phyloP scores from a whole-genome alignment of 139 green algal genomes.

The Chlamydomonas applanata region DNA sequence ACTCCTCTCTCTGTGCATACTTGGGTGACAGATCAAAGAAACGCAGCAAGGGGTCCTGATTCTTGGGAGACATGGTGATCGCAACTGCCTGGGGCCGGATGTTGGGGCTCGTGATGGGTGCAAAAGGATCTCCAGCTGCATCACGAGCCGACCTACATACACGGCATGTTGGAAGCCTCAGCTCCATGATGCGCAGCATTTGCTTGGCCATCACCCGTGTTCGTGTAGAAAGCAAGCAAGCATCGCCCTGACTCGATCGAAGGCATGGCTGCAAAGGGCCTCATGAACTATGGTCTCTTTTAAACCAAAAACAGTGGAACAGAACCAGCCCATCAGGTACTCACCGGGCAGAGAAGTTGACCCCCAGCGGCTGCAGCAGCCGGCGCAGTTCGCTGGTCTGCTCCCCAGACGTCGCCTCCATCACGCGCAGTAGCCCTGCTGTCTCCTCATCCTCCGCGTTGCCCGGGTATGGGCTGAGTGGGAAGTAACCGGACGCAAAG shows the following conservation, averaged over 20 bases:
- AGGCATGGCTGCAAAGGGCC: background rate
- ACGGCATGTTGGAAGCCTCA: background rate
- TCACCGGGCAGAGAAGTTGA: too few relatives aligned
- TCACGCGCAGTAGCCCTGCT: too few relatives aligned
- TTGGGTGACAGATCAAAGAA: constrained; percentile 54
- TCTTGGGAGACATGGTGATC: constrained; percentile 51
- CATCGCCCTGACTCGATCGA: background rate
- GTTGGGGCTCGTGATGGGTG: background rate
- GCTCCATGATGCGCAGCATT: background rate
- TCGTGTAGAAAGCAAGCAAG: background rate
- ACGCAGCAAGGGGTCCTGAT: constrained; percentile 47
- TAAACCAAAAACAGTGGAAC: too few relatives aligned
- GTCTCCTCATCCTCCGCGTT: too few relatives aligned
- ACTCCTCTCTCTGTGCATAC: constrained; percentile 40
- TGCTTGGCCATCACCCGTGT: background rate
- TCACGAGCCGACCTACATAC: background rate
- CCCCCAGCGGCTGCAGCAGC: background rate
- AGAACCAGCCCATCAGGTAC: too few relatives aligned
- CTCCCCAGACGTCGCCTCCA: too few relatives aligned
- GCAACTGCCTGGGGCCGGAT: constrained; percentile 38
- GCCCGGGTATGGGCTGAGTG: background rate
- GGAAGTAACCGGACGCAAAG: constrained; percentile 47
- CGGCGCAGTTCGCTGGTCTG: background rate
- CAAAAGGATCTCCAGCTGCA: background rate
- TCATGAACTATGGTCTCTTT: too few relatives aligned